A percentile compares a stretch with the other conserved stretches of the same genome.
Evolutionary conservation across 257 asterid genomes (phyloP).

Genomic region (Ophiorrhiza pumila): DNA sequence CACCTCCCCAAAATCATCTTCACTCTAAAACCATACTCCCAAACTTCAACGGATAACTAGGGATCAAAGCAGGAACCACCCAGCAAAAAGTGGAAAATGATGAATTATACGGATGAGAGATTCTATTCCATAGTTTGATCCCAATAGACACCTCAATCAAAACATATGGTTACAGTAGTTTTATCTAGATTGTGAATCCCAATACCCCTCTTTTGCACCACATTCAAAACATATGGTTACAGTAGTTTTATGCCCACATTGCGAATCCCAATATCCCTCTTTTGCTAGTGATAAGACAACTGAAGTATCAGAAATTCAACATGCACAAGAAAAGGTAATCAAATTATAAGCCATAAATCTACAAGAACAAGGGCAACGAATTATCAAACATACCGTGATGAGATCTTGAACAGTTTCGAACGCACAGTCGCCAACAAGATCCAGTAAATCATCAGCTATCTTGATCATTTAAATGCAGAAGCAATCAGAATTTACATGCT

Average conservation of each 20-base stretch:
- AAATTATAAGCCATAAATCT: background rate
- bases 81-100: background rate
- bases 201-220: background rate
- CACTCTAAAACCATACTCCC: background rate
- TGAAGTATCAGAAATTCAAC: background rate
- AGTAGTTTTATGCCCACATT: background rate
- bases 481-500: slow-evolving; percentile 16
- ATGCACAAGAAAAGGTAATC: background rate
- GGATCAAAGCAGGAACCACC: background rate
- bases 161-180: background rate
- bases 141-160: background rate
- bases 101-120: background rate
- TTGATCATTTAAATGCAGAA: slow-evolving; percentile 30
- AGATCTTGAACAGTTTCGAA: slow-evolving; percentile 94
- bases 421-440: slow-evolving; percentile 92
- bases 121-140: background rate
- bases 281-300: background rate
- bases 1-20: background rate
- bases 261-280: background rate
- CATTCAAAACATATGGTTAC: too few species aligned
- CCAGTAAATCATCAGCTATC: slow-evolving; percentile 96
- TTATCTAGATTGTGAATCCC: background rate
- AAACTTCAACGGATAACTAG: background rate
- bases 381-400: slow-evolving; percentile 52
- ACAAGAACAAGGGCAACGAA: background rate